Evolutionary conservation across 1,284 basidiomycete species (phyloP), one percentile per base, ranked within the genome.

Genomic region (Leccinum solheimii): DNA sequence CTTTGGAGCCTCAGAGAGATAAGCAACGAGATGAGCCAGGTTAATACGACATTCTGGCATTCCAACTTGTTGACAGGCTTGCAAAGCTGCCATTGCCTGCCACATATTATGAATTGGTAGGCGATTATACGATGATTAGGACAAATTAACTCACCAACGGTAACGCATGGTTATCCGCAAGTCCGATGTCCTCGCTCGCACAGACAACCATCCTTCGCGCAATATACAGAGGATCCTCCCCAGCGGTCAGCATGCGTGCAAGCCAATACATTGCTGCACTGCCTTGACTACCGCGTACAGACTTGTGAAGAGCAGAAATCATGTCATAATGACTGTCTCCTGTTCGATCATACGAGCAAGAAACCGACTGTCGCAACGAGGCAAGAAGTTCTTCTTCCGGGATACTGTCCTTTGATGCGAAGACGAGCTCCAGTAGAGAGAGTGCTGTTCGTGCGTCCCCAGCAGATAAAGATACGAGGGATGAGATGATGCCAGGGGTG

Each of bases 251-350:
- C 91, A 94, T 93, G 51, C 88, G 82, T 10, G 91, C 92, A 7
- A 95, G 80, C 93, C 94, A 97, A 76, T 96, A 97, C 78, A 97
- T 79, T 7, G 92, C 92, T 0, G 92, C 94, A 67, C 85, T 83
- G 2, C 88, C 86, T 67, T 95, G 85, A 57, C 86, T 86, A 7
- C 93, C 94, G 49, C 95, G 83, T 34, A 97, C 84, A 63, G 86
- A 86, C 75, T 97, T 97, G 77, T 97, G 95, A 66, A 94, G 76
- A 6, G 94, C 94, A 32, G 86, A 90, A 66, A 97, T 96, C 81
- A 94, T 88, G 72, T 96, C 92, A 74, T 95, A 96, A 64, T 84
- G 83, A 67, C 83, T 82, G 64, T 94, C 92, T 2, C 91, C 90
- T 2, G 83, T 85, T 52, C 91, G 82, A 71, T 94, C 90, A 69